Evolutionary conservation across 352 stramenopile genomes (phyloP), one percentile per base, ranked within the genome.

Genomic region (Phytophthora hibernalis): DNA sequence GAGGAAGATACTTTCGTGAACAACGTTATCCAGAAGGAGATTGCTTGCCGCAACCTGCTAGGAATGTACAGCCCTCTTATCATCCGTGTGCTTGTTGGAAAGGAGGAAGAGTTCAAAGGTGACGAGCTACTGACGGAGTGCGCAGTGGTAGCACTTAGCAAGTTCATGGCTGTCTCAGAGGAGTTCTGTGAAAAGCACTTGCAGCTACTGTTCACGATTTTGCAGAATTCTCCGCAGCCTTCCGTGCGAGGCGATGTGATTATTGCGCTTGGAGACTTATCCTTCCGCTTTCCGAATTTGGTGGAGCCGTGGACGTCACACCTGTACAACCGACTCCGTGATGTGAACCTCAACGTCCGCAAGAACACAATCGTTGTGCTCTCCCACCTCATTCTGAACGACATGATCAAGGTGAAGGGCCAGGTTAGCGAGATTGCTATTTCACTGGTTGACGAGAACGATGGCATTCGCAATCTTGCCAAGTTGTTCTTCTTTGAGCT

Each of bases 321-420:
- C 54, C 73, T 99, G 44, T 99, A 99, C 79, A 89, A 92, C 26
- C 89, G 91, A 15, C 86, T 99, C 22, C 93, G 93, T 26, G 96
- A 99, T 68, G 75, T 92, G 10, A 80, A 96, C 55, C 60, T 83
- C 18, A 89, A 92, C 54, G 98, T 99, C 24, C 92, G 97, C 35
- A 93, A 97, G 52, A 98, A 99, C 66, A 97, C 97, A 35, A 91
- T 99, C 45, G 98, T 99, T 66, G 97, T 99, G 30, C 87, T 99
- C 3, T 99, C 97, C 26, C 97, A 99, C 68, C 87, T 99, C 35
- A 99, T 99, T 73, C 78, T 99, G 31, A 99, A 99, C 76, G 97
- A 99, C 67, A 99, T 99, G 98, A 97, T 99, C 38, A 99, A 99
- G 81, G 96, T 99, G n/a, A 98, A 98, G 70, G 96, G 94, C 15